A percentile compares a stretch with the other conserved stretches of the same genome.
These are phyloP conservation scores for Xylariaceae sp. DNA, from an alignment of 2,329 filamentous ascomycete species.

Conservation along the genomic window DNA sequence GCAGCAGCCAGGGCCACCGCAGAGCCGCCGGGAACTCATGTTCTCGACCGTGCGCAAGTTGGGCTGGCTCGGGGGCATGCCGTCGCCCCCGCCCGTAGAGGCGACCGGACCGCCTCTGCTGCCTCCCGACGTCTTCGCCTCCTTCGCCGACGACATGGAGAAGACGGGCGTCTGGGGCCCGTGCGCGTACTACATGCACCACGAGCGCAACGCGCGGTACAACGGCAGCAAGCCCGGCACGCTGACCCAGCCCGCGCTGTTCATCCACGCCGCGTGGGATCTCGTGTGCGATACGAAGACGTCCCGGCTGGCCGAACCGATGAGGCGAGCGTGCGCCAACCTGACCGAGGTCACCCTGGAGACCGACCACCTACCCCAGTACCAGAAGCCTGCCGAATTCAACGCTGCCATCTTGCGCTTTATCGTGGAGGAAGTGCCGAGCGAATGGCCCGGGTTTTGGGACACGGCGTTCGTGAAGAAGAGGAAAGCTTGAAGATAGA, in stretches of 20 bases:
- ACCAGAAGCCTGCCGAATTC: conserved; percentile 23
- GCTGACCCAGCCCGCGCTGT: conserved; percentile 26
- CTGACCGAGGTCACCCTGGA: conserved; percentile 33
- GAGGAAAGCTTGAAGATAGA: conserved; percentile 14
- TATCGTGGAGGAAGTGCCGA: conserved; percentile 16
- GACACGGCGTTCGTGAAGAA: conserved; percentile 10
- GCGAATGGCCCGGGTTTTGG: conserved; percentile 12
- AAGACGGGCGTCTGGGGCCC: conserved; percentile 32
- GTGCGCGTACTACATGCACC: conserved; percentile 34
- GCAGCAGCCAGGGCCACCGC: conserved; percentile 28
- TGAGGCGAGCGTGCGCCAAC: conserved; percentile 30
- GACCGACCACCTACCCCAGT: conserved; percentile 31
- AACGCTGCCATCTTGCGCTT: conserved; percentile 18
- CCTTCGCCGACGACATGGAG: conserved; percentile 29
- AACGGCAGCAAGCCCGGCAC: conserved; percentile 19
- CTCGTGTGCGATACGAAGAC: conserved; percentile 30
- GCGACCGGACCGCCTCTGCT: not conserved
- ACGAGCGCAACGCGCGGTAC: conserved; percentile 36
- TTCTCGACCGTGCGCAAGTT: conserved; percentile 1
- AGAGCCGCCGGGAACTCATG: conserved; percentile 14
- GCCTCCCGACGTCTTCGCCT: conserved; percentile 12
- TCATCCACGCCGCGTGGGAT: conserved; percentile 34
- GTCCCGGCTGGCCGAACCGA: conserved; percentile 28
- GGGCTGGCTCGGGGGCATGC: conserved; percentile 15
- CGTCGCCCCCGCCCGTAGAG: not conserved